These are phyloP conservation scores for Podaxis sp. DNA, from an alignment of 768 basidiomycete genomes.

Conservation along the genomic window DNA sequence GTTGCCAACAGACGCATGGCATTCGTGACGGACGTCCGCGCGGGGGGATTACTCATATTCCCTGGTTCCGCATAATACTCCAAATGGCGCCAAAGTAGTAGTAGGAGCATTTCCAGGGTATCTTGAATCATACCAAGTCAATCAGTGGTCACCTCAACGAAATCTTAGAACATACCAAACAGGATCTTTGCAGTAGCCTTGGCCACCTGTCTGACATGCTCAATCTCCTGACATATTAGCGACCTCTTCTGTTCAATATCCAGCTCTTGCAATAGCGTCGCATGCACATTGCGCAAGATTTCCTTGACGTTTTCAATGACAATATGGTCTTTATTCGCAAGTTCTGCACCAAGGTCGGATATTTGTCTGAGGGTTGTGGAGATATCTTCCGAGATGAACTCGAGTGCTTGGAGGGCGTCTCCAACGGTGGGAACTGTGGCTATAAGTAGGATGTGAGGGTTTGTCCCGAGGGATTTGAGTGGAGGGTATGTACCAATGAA, in stretches of 20 bases:
- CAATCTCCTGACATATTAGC: constrained; percentile 64
- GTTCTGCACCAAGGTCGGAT: constrained; percentile 63
- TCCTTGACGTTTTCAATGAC: constrained; percentile 71
- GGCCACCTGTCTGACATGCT: constrained; percentile 37
- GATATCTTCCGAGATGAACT: constrained; percentile 62
- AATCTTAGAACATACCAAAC: constrained; percentile 44
- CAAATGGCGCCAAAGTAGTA: constrained; percentile 81
- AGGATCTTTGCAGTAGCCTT: constrained; percentile 51
- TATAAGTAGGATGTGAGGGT: constrained; percentile 24
- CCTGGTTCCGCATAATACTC: constrained; percentile 55
- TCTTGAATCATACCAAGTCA: constrained; percentile 35
- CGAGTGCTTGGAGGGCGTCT: constrained; percentile 68
- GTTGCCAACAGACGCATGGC: constrained; percentile 58
- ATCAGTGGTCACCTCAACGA: neutral
- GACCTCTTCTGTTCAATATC: constrained; percentile 69
- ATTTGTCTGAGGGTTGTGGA: constrained; percentile 64
- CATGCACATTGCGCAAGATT: constrained; percentile 53
- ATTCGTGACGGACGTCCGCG: constrained; percentile 40
- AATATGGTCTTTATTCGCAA: constrained; percentile 71
- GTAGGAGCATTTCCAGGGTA: constrained; percentile 74
- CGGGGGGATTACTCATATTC: constrained; percentile 31
- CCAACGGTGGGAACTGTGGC: constrained; percentile 78
- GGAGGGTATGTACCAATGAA: constrained; percentile 49
- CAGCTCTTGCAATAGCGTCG: constrained; percentile 60
- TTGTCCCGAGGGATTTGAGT: neutral